Evolutionary conservation across 2,329 filamentous ascomycete genomes (phyloP), one percentile per base, ranked within the genome.

Genomic region (Aspergillus sp.): DNA sequence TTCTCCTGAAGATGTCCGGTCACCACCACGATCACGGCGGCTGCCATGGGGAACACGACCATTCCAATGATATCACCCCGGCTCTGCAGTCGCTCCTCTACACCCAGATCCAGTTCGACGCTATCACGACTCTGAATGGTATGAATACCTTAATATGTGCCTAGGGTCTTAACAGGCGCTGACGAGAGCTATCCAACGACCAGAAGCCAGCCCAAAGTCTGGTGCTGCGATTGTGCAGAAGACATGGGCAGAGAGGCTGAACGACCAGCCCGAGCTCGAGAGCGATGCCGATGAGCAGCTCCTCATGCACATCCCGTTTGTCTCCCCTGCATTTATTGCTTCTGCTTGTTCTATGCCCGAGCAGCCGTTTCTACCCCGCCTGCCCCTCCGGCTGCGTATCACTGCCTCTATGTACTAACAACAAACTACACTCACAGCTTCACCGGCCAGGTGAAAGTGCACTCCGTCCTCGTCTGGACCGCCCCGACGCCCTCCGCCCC

Each of bases 251-350:
- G 80, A 96, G 61, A 71, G 91, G 34, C 60, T 95, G 39, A 60
- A 75, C 11, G 58, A 71, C 3, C 65, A 76, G 47, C 85, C 86
- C 0, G 82, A 93, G 62, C 71, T 98, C 17, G 75, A 73, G 49
- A 94, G 86, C 53, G 84, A 93, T 55, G 78, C 80, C 0, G 91
- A 96, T 56, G 86, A 94, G 66, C 86, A 98, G 66, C 62, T 98
- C n/a, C 66, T 98, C 35, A 85, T 98, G 71, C 80, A 81, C 42
- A 74, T 96, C 24, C 91, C 91, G 82, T 93, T 64, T 46, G 82
- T 41, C 19, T 19, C 26, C 8, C 22, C 30, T 10, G 26, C 19
- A 6, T 24, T 34, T 33, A 8, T 24, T 17, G 5, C 10, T 15
- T 26, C 8, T 25, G 12, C 32, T 5, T 28, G 8, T 4, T 33